These are phyloP conservation scores for Yarrowia bubula DNA, from an alignment of 805 yeast species.

Conservation along the genomic window DNA sequence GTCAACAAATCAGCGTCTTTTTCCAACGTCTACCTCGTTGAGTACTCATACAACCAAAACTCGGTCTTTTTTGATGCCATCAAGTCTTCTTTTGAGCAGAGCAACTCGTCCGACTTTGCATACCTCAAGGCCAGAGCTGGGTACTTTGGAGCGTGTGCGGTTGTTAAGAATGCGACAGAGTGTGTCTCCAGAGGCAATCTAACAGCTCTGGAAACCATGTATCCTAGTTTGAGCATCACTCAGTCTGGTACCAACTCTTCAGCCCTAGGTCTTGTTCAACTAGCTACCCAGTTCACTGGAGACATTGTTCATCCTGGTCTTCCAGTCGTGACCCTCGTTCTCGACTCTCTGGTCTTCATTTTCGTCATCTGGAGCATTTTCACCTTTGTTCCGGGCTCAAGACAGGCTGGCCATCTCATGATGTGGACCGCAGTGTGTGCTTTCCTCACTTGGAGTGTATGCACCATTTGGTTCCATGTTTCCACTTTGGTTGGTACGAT, in stretches of 20 bases:
- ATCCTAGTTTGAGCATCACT: constrained; percentile 1
- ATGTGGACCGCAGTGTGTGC: constrained; percentile 24
- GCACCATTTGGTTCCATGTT: constrained; percentile 34
- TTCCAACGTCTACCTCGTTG: background rate
- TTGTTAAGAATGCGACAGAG: background rate
- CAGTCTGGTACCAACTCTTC: background rate
- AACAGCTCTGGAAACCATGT: background rate
- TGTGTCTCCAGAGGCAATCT: constrained; percentile 10
- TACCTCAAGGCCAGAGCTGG: background rate
- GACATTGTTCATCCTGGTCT: constrained; percentile 5
- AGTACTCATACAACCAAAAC: constrained; percentile 16
- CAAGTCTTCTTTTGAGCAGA: background rate
- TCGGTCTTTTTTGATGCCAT: constrained; percentile 8
- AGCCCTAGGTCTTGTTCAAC: constrained; percentile 5
- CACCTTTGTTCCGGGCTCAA: background rate
- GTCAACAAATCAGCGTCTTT: background rate
- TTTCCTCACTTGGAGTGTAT: constrained; percentile 31
- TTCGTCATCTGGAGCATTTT: background rate
- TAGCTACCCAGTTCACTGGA: constrained; percentile 15
- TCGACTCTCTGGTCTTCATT: background rate
- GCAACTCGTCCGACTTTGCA: background rate
- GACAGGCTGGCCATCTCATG: background rate
- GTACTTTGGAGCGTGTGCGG: background rate
- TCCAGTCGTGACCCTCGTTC: background rate
- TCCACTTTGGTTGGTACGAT: constrained; percentile 29